phyloP scores from a whole-genome alignment of 441 rosid species.

The Omphalea diandra region DNA sequence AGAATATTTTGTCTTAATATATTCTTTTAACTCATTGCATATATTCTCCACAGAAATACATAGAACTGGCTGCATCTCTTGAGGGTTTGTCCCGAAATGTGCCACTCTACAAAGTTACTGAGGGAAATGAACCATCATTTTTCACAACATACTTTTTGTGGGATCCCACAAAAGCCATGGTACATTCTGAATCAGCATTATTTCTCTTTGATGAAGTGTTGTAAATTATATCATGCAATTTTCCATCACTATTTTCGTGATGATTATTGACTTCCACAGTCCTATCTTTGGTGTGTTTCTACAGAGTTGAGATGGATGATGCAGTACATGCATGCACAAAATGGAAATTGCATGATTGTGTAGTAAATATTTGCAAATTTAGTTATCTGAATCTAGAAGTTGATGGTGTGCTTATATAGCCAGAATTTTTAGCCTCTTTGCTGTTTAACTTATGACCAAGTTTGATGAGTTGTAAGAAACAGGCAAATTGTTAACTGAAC shows the following conservation, averaged over 20 bases:
- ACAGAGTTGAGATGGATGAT: neutral
- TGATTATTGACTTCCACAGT: slow-evolving; percentile 4
- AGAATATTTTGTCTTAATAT: slow-evolving; percentile 14
- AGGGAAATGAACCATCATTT: slow-evolving; percentile 97
- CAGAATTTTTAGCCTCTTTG: neutral
- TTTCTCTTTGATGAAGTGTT: slow-evolving; percentile 23
- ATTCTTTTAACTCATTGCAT: slow-evolving; percentile 23
- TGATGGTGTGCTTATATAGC: neutral
- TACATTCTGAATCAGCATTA: slow-evolving; percentile 34
- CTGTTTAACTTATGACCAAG: neutral
- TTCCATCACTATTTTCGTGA: neutral
- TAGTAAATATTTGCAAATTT: neutral
- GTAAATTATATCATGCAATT: slow-evolving; percentile 12
- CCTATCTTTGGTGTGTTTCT: too few relatives aligned
- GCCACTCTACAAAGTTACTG: slow-evolving; percentile 85
- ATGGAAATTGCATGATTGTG: neutral
- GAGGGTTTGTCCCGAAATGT: slow-evolving; percentile 82
- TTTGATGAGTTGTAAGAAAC: neutral
- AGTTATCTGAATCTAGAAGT: neutral
- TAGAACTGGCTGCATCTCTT: slow-evolving; percentile 68
- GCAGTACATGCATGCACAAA: neutral
- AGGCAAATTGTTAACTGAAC: neutral
- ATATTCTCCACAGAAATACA: slow-evolving; percentile 67
- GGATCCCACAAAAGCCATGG: slow-evolving; percentile 80
- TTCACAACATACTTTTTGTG: slow-evolving; percentile 89